Conservation (phyloP, 2,329 filamentous ascomycete genomes). For the Penicillium oxalicum region DNA sequence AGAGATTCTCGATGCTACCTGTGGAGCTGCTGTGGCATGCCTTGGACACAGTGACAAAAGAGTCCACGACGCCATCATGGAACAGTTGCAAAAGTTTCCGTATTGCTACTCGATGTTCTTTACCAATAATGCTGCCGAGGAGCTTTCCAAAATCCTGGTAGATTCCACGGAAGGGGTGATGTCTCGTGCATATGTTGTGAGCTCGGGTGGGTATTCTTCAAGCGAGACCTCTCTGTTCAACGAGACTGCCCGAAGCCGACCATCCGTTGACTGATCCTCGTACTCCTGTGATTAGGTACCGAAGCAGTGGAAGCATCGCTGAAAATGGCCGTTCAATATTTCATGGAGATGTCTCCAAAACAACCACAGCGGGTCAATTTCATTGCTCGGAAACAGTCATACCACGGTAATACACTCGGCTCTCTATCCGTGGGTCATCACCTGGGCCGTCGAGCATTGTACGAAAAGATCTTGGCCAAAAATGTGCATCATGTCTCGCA, state of each 20-base stretch:
- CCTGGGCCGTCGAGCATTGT: slow-evolving; percentile 52
- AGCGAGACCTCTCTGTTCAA: not conserved
- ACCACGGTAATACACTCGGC: slow-evolving; percentile 65
- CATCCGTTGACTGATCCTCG: slow-evolving; percentile 1
- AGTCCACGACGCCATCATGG: slow-evolving; percentile 53
- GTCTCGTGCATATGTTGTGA: slow-evolving; percentile 50
- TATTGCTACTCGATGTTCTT: slow-evolving; percentile 56
- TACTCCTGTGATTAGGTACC: slow-evolving; percentile 41
- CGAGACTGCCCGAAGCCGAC: not conserved
- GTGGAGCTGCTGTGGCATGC: slow-evolving; percentile 66
- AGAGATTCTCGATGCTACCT: slow-evolving; percentile 61
- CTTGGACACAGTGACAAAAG: slow-evolving; percentile 61
- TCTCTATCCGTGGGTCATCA: slow-evolving; percentile 62
- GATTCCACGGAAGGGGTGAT: slow-evolving; percentile 48
- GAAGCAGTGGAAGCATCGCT: slow-evolving; percentile 63
- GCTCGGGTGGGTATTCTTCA: slow-evolving; percentile 43
- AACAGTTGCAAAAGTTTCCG: slow-evolving; percentile 52
- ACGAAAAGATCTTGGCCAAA: slow-evolving; percentile 50
- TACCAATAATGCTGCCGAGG: slow-evolving; percentile 46
- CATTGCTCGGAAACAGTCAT: slow-evolving; percentile 58
- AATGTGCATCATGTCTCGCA: slow-evolving; percentile 56
- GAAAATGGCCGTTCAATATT: slow-evolving; percentile 62
- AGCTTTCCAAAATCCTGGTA: slow-evolving; percentile 45
- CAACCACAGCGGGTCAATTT: slow-evolving; percentile 52
- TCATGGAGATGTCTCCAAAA: slow-evolving; percentile 46